Conservation (phyloP, 2,329 filamentous ascomycete genomes). For the Dendryphion nanum region DNA sequence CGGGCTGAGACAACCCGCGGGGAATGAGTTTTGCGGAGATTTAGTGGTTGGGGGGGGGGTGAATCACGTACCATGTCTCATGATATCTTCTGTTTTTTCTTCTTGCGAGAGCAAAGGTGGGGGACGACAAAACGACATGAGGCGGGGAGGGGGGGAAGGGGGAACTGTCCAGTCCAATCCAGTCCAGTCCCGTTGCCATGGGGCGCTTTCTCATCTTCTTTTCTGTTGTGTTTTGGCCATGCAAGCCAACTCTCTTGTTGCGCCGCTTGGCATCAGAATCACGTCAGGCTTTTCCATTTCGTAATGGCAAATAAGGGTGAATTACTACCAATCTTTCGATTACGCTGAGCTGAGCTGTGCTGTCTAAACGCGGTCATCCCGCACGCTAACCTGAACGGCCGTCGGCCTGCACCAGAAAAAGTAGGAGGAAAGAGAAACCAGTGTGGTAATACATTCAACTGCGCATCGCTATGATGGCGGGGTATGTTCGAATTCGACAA, state of each 20-base stretch:
- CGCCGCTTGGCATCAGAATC: conserved; percentile 31
- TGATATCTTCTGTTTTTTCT: conserved; percentile 12
- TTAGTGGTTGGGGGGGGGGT: conserved; percentile 4
- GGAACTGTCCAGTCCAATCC: no score
- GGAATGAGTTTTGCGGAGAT: conserved; percentile 10
- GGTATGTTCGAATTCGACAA: conserved; percentile 35
- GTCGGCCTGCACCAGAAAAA: conserved; percentile 15
- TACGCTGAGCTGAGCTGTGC: conserved; percentile 29
- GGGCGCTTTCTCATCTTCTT: background rate
- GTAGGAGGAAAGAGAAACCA: conserved; percentile 7
- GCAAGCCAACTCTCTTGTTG: conserved; percentile 15
- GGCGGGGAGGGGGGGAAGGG: no score
- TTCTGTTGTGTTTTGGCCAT: no score
- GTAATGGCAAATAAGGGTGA: conserved; percentile 25
- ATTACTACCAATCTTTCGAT: conserved; percentile 17
- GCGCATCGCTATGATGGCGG: conserved; percentile 31
- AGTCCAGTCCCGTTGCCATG: no score
- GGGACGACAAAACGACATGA: no score
- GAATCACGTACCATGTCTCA: conserved; percentile 15
- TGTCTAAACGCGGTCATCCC: conserved; percentile 29
- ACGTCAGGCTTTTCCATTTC: conserved; percentile 36
- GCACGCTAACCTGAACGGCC: no score
- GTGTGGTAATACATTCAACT: conserved; percentile 35
- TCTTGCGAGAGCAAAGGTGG: no score
- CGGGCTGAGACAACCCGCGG: conserved; percentile 14